Evolutionary conservation across 441 rosid genomes (phyloP).

Genomic region (Jatropha multifida): DNA sequence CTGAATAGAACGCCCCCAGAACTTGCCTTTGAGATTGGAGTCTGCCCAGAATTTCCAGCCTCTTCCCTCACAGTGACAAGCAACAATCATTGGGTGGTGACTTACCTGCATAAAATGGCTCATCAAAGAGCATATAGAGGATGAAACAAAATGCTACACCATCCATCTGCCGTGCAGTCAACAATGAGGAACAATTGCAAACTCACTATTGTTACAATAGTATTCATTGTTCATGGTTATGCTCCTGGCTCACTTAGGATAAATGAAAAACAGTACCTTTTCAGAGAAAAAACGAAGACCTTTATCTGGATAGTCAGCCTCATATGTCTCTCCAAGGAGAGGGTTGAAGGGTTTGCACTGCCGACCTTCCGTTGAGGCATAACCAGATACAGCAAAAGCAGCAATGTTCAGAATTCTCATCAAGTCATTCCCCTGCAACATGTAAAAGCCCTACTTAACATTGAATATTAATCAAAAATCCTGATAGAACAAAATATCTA

Average conservation of each 20-base stretch:
- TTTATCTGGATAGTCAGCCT: conserved; percentile 96
- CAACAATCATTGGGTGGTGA: conserved; percentile 95
- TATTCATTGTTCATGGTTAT: neutral
- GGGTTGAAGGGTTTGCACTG: conserved; percentile 99
- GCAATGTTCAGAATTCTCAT: conserved; percentile 92
- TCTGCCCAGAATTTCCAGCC: conserved; percentile 99
- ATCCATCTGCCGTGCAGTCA: neutral
- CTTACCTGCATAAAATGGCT: conserved; percentile 64
- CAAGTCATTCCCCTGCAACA: conserved; percentile 81
- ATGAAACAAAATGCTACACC: neutral
- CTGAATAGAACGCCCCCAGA: conserved; percentile 98
- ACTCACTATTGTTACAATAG: neutral
- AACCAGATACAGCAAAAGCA: conserved; percentile 97
- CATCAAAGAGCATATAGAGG: conserved; percentile 23
- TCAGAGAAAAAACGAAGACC: conserved; percentile 93
- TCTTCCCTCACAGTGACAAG: conserved; percentile 97
- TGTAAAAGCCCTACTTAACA: conserved; percentile 20
- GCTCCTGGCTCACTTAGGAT: neutral
- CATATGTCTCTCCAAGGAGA: conserved; percentile 94
- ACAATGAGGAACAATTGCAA: conserved; percentile 11
- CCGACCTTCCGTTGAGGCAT: conserved; percentile 97
- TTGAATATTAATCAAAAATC: conserved; percentile 8
- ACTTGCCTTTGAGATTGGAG: conserved; percentile 94
- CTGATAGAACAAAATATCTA: neutral
- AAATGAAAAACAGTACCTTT: conserved; percentile 45